Conservation (phyloP, 257 asterid genomes). For the Solanum phureja region DNA sequence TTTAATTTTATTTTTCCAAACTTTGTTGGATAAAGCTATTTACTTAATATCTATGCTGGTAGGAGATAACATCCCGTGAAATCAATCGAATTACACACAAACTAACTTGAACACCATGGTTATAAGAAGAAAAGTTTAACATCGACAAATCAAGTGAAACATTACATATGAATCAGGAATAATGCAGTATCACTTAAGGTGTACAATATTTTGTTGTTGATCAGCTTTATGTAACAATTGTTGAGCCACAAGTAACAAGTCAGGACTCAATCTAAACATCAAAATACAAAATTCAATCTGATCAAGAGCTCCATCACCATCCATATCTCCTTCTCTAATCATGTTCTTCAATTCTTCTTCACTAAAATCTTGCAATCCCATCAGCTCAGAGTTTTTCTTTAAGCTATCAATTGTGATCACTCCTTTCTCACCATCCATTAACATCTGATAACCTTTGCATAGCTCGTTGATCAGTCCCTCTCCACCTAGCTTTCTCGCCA, state of each 20-base stretch:
- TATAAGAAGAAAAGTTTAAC: neutral
- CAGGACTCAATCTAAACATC: conserved; percentile 24
- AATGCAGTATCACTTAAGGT: neutral
- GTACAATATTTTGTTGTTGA: neutral
- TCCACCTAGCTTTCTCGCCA: conserved; percentile 8
- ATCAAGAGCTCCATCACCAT: conserved; percentile 13
- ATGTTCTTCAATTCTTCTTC: conserved; percentile 5
- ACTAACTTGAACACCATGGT: neutral
- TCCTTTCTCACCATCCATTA: conserved; percentile 3
- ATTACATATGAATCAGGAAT: neutral
- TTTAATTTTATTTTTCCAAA: neutral
- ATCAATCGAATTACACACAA: neutral
- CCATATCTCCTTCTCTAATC: conserved; percentile 12
- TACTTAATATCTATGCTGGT: neutral
- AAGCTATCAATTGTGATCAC: conserved; percentile 9
- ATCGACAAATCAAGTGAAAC: neutral
- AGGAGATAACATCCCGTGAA: neutral
- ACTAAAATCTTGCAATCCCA: conserved; percentile 11
- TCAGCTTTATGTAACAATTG: neutral
- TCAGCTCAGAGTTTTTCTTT: conserved; percentile 6
- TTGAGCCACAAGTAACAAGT: neutral
- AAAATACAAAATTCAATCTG: conserved; percentile 13
- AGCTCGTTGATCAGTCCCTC: conserved; percentile 8
- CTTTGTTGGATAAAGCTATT: neutral
- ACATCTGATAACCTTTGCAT: conserved; percentile 6